Percentiles rank a stretch among this genome's conserved stretches.
phyloP scores from a whole-genome alignment of 306 rosid genomes.

The Acacia confusa region DNA sequence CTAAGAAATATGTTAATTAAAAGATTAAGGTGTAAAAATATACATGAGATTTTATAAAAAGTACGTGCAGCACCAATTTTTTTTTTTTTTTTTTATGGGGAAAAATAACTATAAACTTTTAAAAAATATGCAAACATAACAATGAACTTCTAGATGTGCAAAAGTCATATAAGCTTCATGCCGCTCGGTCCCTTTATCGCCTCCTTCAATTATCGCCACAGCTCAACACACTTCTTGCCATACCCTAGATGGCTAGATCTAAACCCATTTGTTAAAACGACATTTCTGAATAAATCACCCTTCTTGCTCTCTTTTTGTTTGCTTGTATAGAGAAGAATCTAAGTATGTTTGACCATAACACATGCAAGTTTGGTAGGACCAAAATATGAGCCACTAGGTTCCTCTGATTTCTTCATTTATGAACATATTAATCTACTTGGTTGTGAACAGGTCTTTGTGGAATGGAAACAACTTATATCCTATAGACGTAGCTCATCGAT shows the following conservation, averaged over 20 bases:
- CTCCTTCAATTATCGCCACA: conserved; percentile 58
- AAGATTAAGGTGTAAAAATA: too few relatives aligned
- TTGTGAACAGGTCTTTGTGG: too few relatives aligned
- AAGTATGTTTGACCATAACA: neutral
- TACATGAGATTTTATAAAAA: too few relatives aligned
- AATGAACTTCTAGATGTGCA: too few relatives aligned
- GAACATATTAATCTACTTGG: neutral
- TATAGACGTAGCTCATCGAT: too few relatives aligned
- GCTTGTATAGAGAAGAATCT: neutral
- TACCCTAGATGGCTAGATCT: conserved; percentile 63
- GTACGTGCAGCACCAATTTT: fast-evolving
- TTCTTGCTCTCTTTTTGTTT: neutral
- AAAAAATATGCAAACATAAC: too few relatives aligned
- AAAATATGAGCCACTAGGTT: conserved; percentile 7
- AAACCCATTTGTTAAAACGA: neutral
- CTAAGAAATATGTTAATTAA: too few relatives aligned
- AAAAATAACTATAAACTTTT: too few relatives aligned
- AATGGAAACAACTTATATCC: too few relatives aligned
- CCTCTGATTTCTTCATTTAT: neutral
- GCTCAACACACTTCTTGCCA: conserved; percentile 68
- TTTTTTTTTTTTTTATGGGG: too few relatives aligned
- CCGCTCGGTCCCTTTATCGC: conserved; percentile 60
- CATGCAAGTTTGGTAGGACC: conserved; percentile 26
- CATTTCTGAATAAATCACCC: neutral
- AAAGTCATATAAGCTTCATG: conserved; percentile 45